Percentiles rank a stretch among this genome's conserved stretches.
These are phyloP conservation scores for Fomitopsis schrenkii DNA, from an alignment of 1,284 basidiomycete genomes.

Conservation along the genomic window DNA sequence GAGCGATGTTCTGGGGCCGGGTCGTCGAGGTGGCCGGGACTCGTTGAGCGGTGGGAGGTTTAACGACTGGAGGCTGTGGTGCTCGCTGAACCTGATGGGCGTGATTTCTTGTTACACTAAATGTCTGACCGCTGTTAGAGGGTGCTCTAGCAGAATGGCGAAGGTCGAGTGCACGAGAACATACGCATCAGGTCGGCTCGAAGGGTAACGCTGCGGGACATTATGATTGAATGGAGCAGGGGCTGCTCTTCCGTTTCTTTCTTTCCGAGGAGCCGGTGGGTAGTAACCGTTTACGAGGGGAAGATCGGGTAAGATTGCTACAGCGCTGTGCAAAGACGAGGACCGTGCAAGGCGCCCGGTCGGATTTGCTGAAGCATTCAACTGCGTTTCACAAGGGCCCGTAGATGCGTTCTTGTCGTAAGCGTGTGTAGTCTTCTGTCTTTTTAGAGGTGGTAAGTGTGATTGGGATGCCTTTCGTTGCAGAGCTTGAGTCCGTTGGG, in stretches of 20 bases:
- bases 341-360: background rate
- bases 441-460: constrained; percentile 44
- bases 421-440: constrained; percentile 39
- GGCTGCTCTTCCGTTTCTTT: background rate
- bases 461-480: constrained; percentile 18
- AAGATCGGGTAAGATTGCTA: background rate
- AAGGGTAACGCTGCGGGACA: background rate
- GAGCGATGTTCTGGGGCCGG: background rate
- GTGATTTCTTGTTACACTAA: background rate
- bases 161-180: background rate
- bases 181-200: background rate
- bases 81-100: background rate
- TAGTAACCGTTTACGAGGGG: background rate
- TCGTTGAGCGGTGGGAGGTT: background rate
- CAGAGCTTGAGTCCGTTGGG: constrained; percentile 20
- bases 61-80: background rate
- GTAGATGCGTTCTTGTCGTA: background rate
- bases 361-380: background rate
- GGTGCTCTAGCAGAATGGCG: background rate
- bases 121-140: background rate
- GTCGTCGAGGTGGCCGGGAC: background rate
- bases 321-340: background rate
- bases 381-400: too few relatives aligned
- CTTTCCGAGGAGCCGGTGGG: background rate
- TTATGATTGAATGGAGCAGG: background rate